Conservation (phyloP, 371 early-diverging fungal species). For the Umbelopsis sp. region DNA sequence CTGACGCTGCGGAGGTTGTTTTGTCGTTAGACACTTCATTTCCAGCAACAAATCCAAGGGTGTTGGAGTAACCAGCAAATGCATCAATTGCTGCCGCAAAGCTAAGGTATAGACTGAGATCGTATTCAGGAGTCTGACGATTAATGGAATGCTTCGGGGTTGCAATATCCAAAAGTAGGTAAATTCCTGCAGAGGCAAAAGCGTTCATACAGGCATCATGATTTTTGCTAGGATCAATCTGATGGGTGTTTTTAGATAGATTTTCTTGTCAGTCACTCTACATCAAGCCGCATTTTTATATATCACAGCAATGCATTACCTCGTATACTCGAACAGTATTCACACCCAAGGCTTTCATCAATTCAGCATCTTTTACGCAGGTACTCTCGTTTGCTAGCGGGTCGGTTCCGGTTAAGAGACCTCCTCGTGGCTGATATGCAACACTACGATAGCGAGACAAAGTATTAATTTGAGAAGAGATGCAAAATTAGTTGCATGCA, state of each 20-base stretch:
- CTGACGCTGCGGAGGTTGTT: conserved; percentile 68
- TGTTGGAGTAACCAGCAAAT: conserved; percentile 67
- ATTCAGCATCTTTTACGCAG: conserved; percentile 69
- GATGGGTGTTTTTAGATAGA: conserved; percentile 8
- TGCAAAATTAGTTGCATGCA: not conserved
- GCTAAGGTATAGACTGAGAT: conserved; percentile 54
- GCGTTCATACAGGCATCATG: conserved; percentile 80
- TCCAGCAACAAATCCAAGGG: conserved; percentile 78
- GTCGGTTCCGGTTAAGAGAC: conserved; percentile 42
- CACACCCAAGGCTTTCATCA: conserved; percentile 70
- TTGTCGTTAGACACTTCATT: conserved; percentile 81
- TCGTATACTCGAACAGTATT: conserved; percentile 84
- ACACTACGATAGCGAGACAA: conserved; percentile 34
- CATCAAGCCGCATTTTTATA: too few relatives aligned
- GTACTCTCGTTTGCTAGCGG: conserved; percentile 65
- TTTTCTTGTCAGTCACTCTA: not conserved
- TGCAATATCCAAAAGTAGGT: conserved; percentile 72
- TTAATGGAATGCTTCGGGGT: conserved; percentile 68
- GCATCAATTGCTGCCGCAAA: conserved; percentile 67
- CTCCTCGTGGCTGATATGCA: conserved; percentile 74
- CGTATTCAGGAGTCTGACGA: conserved; percentile 70
- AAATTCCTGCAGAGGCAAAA: conserved; percentile 71
- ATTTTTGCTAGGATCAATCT: conserved; percentile 64
- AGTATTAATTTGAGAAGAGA: not conserved
- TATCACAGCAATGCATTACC: conserved; percentile 28